Conservation (phyloP, 345 rosid genomes). For the Salix caprea region DNA sequence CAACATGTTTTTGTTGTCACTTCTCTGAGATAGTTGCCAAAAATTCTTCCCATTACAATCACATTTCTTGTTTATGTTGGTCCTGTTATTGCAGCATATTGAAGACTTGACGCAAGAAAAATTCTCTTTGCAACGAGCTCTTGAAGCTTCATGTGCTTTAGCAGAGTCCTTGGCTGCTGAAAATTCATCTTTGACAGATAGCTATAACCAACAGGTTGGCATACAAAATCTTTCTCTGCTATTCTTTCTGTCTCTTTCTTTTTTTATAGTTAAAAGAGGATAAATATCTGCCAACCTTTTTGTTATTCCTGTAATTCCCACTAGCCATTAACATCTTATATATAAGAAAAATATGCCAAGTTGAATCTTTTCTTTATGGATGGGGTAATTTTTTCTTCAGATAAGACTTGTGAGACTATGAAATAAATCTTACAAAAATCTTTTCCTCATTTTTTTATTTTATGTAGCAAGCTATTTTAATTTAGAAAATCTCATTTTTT, state of each 20-base stretch:
- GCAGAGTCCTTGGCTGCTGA: slow-evolving; percentile 96
- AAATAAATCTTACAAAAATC: not conserved
- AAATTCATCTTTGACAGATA: slow-evolving; percentile 89
- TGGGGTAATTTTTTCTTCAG: not conserved
- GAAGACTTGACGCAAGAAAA: slow-evolving; percentile 98
- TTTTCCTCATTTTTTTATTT: not conserved
- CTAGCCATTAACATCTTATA: not conserved
- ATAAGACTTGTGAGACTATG: not conserved
- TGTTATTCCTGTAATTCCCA: not conserved
- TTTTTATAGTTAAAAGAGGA: not conserved
- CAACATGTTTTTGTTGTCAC: not conserved
- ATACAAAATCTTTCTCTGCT: not conserved
- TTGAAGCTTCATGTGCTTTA: slow-evolving; percentile 84
- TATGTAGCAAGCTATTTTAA: not conserved
- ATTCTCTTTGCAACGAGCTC: slow-evolving; percentile 91
- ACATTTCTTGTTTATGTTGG: not conserved
- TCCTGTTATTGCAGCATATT: slow-evolving; percentile 61
- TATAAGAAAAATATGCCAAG: not conserved
- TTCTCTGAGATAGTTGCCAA: not conserved
- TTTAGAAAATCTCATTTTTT: not conserved
- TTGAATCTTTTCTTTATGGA: not conserved
- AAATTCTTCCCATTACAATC: not conserved
- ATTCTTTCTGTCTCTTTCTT: not conserved
- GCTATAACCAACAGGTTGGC: slow-evolving; percentile 87
- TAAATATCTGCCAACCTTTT: not conserved